phyloP scores from a whole-genome alignment of 169 alveolate genomes.

The Theileria orientalis region DNA sequence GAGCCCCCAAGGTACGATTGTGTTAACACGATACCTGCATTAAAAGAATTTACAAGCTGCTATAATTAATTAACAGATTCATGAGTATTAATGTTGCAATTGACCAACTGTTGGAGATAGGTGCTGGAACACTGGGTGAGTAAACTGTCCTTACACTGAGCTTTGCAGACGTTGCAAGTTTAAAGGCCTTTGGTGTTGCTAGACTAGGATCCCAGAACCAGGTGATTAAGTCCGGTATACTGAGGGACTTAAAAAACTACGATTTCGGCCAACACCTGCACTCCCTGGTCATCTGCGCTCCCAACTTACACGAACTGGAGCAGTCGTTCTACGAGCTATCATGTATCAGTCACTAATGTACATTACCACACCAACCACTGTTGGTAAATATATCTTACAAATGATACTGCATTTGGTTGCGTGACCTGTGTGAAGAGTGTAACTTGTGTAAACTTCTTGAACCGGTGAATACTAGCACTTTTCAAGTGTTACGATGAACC shows the following conservation, averaged over 20 bases:
- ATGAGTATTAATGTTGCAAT: constrained; percentile 91
- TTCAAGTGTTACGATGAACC: constrained; percentile 38
- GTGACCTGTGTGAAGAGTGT: too few species aligned
- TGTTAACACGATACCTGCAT: constrained; percentile 38
- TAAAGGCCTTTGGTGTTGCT: constrained; percentile 90
- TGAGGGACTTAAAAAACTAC: constrained; percentile 77
- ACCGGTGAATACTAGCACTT: neutral
- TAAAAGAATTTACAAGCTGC: neutral
- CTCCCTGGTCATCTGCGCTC: constrained; percentile 89
- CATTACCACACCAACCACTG: too few species aligned
- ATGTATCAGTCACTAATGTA: neutral
- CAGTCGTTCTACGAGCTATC: constrained; percentile 76
- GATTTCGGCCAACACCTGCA: constrained; percentile 94
- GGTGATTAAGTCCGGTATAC: constrained; percentile 81
- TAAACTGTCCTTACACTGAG: too few species aligned
- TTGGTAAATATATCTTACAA: too few species aligned
- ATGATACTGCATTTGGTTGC: too few species aligned
- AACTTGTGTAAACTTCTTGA: neutral
- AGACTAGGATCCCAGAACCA: constrained; percentile 88
- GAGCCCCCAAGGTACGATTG: constrained; percentile 86
- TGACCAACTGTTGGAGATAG: constrained; percentile 87
- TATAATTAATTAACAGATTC: constrained; percentile 59
- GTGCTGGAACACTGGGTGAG: too few species aligned
- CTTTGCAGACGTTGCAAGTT: constrained; percentile 13
- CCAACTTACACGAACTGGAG: constrained; percentile 90